Conservation (phyloP, 2,329 filamentous ascomycete species). For the Alternaria ethzedia region DNA sequence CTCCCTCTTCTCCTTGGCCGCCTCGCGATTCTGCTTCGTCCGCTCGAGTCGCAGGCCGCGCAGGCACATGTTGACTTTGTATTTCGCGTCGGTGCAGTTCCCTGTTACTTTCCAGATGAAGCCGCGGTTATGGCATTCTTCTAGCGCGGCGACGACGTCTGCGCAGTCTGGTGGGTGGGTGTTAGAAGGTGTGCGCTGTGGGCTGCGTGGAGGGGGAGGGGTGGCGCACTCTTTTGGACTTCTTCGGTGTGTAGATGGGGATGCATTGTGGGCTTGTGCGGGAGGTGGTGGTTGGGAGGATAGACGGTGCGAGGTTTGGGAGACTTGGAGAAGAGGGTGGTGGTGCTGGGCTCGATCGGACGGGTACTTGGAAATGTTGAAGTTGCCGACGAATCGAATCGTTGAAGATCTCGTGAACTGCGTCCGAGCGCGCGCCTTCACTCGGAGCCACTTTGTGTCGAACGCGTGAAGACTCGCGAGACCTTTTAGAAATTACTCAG, state of each 20-base stretch:
- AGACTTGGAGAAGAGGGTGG: neutral
- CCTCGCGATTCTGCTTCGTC: conserved; percentile 76
- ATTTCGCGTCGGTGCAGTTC: conserved; percentile 87
- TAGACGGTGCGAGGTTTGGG: neutral
- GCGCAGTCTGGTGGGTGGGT: conserved; percentile 74
- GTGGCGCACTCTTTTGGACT: conserved; percentile 71
- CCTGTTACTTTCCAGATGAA: conserved; percentile 92
- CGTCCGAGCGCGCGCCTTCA: conserved; percentile 30
- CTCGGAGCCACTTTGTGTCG: conserved; percentile 2
- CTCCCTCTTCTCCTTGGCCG: conserved; percentile 70
- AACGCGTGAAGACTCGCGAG: neutral
- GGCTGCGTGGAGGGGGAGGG: neutral
- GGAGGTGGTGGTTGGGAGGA: neutral
- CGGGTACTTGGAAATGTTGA: conserved; percentile 8
- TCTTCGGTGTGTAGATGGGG: conserved; percentile 94
- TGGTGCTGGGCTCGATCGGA: neutral
- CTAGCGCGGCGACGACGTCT: conserved; percentile 89
- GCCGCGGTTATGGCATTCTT: conserved; percentile 91
- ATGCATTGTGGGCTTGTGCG: conserved; percentile 72
- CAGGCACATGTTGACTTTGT: conserved; percentile 83
- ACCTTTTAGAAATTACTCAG: neutral
- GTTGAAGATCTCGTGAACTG: conserved; percentile 33
- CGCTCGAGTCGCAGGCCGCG: conserved; percentile 79
- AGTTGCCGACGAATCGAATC: conserved; percentile 21
- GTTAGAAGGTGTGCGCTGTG: conserved; percentile 3